A percentile compares a stretch with the other conserved stretches of the same genome.
These are phyloP conservation scores for Smallanthus sonchifolius DNA, from an alignment of 129 eudicot species.

Conservation along the genomic window DNA sequence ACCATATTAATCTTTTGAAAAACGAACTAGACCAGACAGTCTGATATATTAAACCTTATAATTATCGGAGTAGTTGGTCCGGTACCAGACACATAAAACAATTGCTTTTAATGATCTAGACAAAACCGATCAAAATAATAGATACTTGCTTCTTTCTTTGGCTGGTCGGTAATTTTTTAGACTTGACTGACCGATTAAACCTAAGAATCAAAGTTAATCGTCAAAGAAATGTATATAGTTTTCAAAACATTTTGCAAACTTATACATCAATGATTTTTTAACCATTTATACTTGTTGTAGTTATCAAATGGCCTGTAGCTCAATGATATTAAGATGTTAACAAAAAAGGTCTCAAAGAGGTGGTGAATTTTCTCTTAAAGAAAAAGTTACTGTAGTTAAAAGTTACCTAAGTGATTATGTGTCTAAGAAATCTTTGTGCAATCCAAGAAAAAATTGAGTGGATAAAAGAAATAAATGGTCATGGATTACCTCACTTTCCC, in stretches of 20 bases:
- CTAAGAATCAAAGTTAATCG: background rate
- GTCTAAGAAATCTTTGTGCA: background rate
- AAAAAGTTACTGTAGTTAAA: too few relatives aligned
- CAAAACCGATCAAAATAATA: too few relatives aligned
- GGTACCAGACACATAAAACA: background rate
- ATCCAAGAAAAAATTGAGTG: conserved; percentile 5
- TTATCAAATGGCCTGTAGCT: too few relatives aligned
- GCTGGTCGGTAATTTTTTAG: too few relatives aligned
- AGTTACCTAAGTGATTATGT: background rate
- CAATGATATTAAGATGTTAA: too few relatives aligned
- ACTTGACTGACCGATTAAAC: too few relatives aligned
- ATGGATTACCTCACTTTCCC: conserved; percentile 14
- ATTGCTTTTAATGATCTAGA: too few relatives aligned
- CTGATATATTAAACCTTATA: too few relatives aligned
- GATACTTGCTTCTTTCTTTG: background rate
- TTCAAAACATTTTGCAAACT: background rate
- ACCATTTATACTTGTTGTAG: background rate
- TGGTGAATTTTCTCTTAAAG: too few relatives aligned
- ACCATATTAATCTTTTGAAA: background rate
- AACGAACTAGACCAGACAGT: background rate
- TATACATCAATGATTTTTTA: background rate
- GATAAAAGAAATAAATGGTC: background rate
- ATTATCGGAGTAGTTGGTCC: too few relatives aligned
- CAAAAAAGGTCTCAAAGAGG: too few relatives aligned
- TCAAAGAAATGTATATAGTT: too few relatives aligned